A percentile compares a stretch with the other conserved stretches of the same genome.
These are phyloP conservation scores for Paracamarosporium sp. DNA, from an alignment of 2,329 filamentous ascomycete genomes.

Conservation along the genomic window DNA sequence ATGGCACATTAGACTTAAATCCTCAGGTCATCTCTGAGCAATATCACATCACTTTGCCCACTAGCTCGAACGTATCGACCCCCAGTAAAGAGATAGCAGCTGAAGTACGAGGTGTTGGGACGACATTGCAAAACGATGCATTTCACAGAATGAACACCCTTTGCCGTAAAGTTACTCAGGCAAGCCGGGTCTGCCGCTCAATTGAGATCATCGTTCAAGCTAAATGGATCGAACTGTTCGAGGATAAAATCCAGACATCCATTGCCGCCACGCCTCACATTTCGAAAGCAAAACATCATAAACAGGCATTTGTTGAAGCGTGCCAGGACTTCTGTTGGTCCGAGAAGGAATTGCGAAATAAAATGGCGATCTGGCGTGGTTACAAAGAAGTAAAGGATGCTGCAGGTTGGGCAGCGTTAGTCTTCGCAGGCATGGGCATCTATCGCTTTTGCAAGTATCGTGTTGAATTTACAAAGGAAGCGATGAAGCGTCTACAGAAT, in stretches of 20 bases:
- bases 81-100: conserved; percentile 15
- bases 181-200: conserved; percentile 62
- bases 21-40: conserved; percentile 45
- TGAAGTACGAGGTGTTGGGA: conserved; percentile 18
- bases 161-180: conserved; percentile 54
- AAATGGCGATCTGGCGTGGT: conserved; percentile 61
- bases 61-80: conserved; percentile 17
- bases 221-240: conserved; percentile 63
- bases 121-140: conserved; percentile 20
- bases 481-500: conserved; percentile 55
- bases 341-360: conserved; percentile 65
- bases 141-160: conserved; percentile 54
- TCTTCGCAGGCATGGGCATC: conserved; percentile 65
- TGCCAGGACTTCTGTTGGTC: conserved; percentile 62
- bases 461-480: conserved; percentile 59
- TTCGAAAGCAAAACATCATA: conserved; percentile 58
- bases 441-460: conserved; percentile 68
- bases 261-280: conserved; percentile 48
- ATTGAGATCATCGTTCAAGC: conserved; percentile 66
- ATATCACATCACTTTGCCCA: conserved; percentile 31
- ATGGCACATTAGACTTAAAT: conserved; percentile 51
- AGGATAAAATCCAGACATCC: conserved; percentile 56
- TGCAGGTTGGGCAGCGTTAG: conserved; percentile 62
- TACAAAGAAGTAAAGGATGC: conserved; percentile 66
- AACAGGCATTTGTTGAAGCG: conserved; percentile 60